Base-by-base conservation (phyloP, 345 rosid genomes). In the Isatis tinctoria region DNA sequence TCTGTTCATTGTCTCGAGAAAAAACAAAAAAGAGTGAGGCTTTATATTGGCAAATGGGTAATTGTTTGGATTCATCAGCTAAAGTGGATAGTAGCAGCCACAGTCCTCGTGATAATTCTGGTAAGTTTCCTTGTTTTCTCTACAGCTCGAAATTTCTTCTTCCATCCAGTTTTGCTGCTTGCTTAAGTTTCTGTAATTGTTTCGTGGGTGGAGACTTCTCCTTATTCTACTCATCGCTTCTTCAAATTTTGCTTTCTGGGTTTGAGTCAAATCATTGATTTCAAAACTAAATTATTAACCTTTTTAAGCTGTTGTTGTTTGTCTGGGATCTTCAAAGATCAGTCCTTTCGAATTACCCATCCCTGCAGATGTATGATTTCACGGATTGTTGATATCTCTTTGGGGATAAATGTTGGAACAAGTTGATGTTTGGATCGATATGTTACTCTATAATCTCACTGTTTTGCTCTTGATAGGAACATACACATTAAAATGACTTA, bases 41-140 rank as follows among this genome's bases (percentile, higher is more conserved):
- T 26, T 39, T 48, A 14, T n/a, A 13, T 14, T n/a, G 26, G 4
- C 7, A 53, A 28, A 91, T 88, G 97, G 97, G 97, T 2, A 91
- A 91, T 83, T 91, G 95, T 70, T 74, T 88, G 53, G 78, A 41
- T 82, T 88, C 90, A 77, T 83, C 92, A 51, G 86, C 91, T 65
- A 85, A 76, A 85, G 92, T 87, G 35, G 81, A 87, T 47, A 79
- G 80, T 75, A 73, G 82, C 43, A 74, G 81, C 44, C 88, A 78
- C 65, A 83, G 81, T 73, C 81, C 83, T 28, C 86, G 74, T 60
- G 74, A 81, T 79, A 85, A 73, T 87, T 84, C 86, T 20, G 95
- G 97, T 88, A 88, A 75, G 3, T 44, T 39, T 12, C 66, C 6
- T 7, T 12, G 1, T 6, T 6, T n/a, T 13, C 22, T 49, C 20